Evolutionary conservation across 306 rosid genomes (phyloP).

Genomic region (Gynostemma pentaphyllum): DNA sequence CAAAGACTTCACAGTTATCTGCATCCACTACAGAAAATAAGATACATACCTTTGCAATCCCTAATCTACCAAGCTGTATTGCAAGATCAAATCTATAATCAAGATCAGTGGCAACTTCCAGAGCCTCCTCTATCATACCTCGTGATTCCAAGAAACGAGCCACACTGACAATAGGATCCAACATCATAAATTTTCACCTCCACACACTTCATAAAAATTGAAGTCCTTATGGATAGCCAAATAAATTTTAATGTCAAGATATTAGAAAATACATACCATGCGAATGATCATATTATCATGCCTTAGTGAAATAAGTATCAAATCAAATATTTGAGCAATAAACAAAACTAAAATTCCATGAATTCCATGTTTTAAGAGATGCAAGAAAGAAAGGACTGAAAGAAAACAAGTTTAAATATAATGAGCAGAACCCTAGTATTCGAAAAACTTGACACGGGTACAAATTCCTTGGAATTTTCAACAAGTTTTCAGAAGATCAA

Average conservation of each 20-base stretch:
- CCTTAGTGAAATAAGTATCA: not conserved
- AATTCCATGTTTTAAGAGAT: not conserved
- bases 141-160: conserved; percentile 99
- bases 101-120: conserved; percentile 93
- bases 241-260: not conserved
- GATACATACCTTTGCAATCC: conserved; percentile 64
- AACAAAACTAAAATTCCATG: not conserved
- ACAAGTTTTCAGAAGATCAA: not conserved
- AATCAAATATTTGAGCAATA: not conserved
- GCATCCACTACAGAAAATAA: not conserved
- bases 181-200: not conserved
- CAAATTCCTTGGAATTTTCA: not conserved
- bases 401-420: not conserved
- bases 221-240: not conserved
- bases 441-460: not conserved
- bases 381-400: not conserved
- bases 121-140: conserved; percentile 96
- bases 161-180: conserved; percentile 43
- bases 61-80: conserved; percentile 90
- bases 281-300: not conserved
- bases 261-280: not conserved
- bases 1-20: not conserved
- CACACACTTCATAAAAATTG: not conserved
- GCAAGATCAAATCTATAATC: conserved; percentile 95
- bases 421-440: not conserved